These are phyloP conservation scores for Aciculoconidium aculeatum DNA, from an alignment of 805 yeast genomes.

Conservation along the genomic window DNA sequence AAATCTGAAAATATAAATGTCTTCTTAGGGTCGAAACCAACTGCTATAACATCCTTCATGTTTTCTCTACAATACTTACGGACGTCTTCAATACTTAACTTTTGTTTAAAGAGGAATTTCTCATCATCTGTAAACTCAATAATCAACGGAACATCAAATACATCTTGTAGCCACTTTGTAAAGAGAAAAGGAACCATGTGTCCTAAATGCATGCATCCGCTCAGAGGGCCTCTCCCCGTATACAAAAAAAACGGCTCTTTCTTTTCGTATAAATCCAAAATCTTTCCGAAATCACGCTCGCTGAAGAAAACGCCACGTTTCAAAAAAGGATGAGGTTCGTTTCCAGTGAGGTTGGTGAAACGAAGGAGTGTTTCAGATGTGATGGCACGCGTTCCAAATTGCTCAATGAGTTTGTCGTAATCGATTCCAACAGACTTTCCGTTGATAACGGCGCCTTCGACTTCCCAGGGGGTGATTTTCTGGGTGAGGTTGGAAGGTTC, in stretches of 20 bases:
- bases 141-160: constrained; percentile 91
- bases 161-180: constrained; percentile 98
- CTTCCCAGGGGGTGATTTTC: constrained; percentile 91
- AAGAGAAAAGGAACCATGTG: constrained; percentile 94
- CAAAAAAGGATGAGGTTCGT: constrained; percentile 82
- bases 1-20: constrained; percentile 94
- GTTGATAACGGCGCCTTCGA: constrained; percentile 95
- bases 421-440: constrained; percentile 89
- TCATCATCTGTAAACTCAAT: constrained; percentile 96
- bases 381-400: constrained; percentile 81
- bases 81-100: constrained; percentile 84
- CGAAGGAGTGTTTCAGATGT: constrained; percentile 65
- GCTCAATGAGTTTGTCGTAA: constrained; percentile 78
- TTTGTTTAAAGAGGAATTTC: constrained; percentile 89
- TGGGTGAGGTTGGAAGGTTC: constrained; percentile 23
- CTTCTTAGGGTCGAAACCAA: constrained; percentile 91
- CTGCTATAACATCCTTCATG: constrained; percentile 88
- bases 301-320: constrained; percentile 90
- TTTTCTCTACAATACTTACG: constrained; percentile 74
- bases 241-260: constrained; percentile 93
- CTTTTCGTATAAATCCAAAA: constrained; percentile 84
- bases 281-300: constrained; percentile 75
- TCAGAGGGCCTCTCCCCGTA: constrained; percentile 96
- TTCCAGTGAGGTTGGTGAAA: constrained; percentile 80
- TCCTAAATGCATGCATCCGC: constrained; percentile 92